Evolutionary conservation across 345 rosid species (phyloP), one percentile per base, ranked within the genome.

Genomic region (Carallia brachiata): DNA sequence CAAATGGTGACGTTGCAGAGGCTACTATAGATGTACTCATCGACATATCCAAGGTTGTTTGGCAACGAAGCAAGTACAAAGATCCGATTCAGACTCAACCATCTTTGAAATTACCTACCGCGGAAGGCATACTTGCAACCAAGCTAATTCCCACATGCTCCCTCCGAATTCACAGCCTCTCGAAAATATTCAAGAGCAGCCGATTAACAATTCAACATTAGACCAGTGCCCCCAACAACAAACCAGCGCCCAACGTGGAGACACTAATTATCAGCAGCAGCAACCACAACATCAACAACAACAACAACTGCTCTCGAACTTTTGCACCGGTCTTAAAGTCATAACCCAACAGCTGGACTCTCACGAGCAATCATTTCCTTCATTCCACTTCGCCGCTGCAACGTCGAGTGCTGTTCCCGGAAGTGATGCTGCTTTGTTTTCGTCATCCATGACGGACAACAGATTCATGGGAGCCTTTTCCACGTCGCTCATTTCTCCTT

Each of bases 61-160:
- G 81, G 96, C 98, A 1, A 86, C 95, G 54, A 94, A 90, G 78
- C 97, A 94, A 69, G 95, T 90, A 47, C 98, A 94, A 68, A 80
- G 93, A 79, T 88, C 95, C 37, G 95, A 91, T 70, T 82, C 84
- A 56, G 98, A 94, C 71, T 89, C 90, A 4, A 70, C 90, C 44
- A 69, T 91, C 34, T 89, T 94, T 32, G 88, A 91, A 6, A 69
- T 94, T 68, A 91, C 93, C 9, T 91, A 91, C 80, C 79, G 85
- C 57, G 97, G 97, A 69, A 80, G 65, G 68, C 98, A 94, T 80
- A 82, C 90, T 15, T 94, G 98, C 60, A 66, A 69, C 52, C 78
- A 63, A 56, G 69, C 73, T 40, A 44, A 44, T 44, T 65, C 59
- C 62, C 82, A 76, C 39, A 37, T 72, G 1, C 72, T 71, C 57